Evolutionary conservation across 1,284 basidiomycete species (phyloP), one percentile per base, ranked within the genome.

Genomic region (Ustilago sp.): DNA sequence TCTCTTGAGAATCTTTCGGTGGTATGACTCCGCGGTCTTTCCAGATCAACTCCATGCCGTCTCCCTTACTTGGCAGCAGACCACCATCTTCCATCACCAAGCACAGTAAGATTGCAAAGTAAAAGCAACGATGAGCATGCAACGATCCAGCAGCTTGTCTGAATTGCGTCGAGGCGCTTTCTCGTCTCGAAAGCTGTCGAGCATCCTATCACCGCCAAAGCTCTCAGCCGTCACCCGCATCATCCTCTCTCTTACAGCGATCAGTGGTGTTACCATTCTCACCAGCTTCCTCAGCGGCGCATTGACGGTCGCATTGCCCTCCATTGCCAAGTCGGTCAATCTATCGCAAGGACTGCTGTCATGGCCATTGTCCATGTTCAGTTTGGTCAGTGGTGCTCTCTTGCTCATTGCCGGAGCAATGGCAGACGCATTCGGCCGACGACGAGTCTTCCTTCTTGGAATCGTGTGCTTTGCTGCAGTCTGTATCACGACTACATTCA

Each of bases 281-380:
- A 67, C 88, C 82, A 87, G 56, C 82, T 87, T 65, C 69, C 68
- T 88, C 9, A 85, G 81, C 34, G 88, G 88, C 13, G 87, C 87
- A 4, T 79, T 88, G 34, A 88, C 87, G 6, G 90, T 93, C 52
- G 88, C 91, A 0, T 87, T 93, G 2, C 91, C 92, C 0, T 88
- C 88, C 0, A 92, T 93, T 47, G 89, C 89, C 0, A 73, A 71
- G 15, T 63, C 63, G 47, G 60, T 77, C 64, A 57, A 65, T 15
- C 50, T 77, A 7, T 64, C 71, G 34, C 71, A 70, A 45, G 70
- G 74, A 8, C 23, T 63, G 35, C 86, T 93, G 1, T 90, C 92
- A 74, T 93, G 93, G 93, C 87, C 92, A 3, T 83, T 90, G 9
- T 89, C 89, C 6, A 89, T 90, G 3, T 90, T 89, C 80, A 84